Percentiles rank a stretch among this genome's conserved stretches.
phyloP scores from a whole-genome alignment of 805 yeast genomes.

The Saturnispora diversa region DNA sequence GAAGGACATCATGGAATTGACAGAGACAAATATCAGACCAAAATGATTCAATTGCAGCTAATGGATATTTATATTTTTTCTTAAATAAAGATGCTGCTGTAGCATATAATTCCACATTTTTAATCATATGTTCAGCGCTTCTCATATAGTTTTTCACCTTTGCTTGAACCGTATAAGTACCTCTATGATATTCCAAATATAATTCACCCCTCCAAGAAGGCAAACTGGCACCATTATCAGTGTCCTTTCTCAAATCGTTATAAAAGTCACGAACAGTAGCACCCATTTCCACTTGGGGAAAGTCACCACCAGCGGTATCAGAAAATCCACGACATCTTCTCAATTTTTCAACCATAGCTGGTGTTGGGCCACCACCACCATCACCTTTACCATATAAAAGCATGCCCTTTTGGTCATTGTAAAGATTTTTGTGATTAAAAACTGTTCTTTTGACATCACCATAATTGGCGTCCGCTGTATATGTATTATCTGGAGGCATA shows the following conservation, averaged over 20 bases:
- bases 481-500: constrained; percentile 97
- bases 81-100: constrained; percentile 57
- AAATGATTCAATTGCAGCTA: constrained; percentile 50
- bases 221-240: constrained; percentile 57
- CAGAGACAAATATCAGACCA: constrained; percentile 90
- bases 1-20: constrained; percentile 96
- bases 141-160: constrained; percentile 77
- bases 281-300: constrained; percentile 80
- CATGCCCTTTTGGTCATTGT: constrained; percentile 72
- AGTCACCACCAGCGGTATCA: constrained; percentile 60
- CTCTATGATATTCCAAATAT: constrained; percentile 92
- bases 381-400: constrained; percentile 90
- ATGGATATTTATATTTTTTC: constrained; percentile 59
- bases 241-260: constrained; percentile 50
- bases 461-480: constrained; percentile 87
- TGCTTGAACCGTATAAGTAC: constrained; percentile 94
- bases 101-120: constrained; percentile 80
- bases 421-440: constrained; percentile 73
- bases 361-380: constrained; percentile 98
- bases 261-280: constrained; percentile 74
- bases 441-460: constrained; percentile 84
- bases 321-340: constrained; percentile 86
- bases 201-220: constrained; percentile 93
- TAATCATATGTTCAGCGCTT: constrained; percentile 62
- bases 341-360: constrained; percentile 86